Base-by-base conservation (phyloP, 495 filamentous ascomycete genomes). In the Niebla homalea region DNA sequence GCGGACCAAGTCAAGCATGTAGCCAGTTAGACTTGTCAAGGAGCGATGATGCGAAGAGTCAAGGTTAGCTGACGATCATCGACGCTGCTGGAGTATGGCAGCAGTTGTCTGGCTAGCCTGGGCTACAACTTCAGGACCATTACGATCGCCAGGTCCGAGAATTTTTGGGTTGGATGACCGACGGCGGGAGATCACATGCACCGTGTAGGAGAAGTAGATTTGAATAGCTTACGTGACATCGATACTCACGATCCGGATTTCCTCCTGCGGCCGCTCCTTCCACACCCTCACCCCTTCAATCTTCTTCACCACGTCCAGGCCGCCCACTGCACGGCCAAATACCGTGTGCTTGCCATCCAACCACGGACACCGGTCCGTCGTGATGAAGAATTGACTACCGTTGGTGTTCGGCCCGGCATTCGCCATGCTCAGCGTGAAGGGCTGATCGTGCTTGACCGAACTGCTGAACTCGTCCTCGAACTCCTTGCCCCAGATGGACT, bases 201-300 rank as follows among this genome's bases (percentile, higher is more conserved):
- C n/a, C n/a, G n/a, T n/a, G n/a, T n/a, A n/a, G n/a, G n/a, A n/a
- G n/a, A n/a, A n/a, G n/a, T 29, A 10, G 7, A 26, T 7, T 7
- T 26, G 25, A 26, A 3, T 26, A 26, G 7, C 25, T 32, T 32
- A 32, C 14, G 29, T 50, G 45, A 82, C 68, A 36, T 84, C 78
- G 54, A 99, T 92, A 64, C 84, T 96, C 25, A 99, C 77, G 62
- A 99, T 92, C 72, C 94, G 96, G 55, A 99, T 85, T 69, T 97
- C 90, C 55, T 94, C 88, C 65, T 90, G 85, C 15, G 93, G 92
- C 70, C 87, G 90, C 67, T 99, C 93, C 71, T 96, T 96, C 57
- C 83, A 80, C n/a, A 87, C 86, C 65, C 78, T 84, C 22, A 76
- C 74, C 65, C 94, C 95, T 70, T 97, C 93, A 60, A 99, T 99